Evolutionary conservation across 208 protist genomes (phyloP), one percentile per base, ranked within the genome.

Genomic region (Tritrichomonas musculus): DNA sequence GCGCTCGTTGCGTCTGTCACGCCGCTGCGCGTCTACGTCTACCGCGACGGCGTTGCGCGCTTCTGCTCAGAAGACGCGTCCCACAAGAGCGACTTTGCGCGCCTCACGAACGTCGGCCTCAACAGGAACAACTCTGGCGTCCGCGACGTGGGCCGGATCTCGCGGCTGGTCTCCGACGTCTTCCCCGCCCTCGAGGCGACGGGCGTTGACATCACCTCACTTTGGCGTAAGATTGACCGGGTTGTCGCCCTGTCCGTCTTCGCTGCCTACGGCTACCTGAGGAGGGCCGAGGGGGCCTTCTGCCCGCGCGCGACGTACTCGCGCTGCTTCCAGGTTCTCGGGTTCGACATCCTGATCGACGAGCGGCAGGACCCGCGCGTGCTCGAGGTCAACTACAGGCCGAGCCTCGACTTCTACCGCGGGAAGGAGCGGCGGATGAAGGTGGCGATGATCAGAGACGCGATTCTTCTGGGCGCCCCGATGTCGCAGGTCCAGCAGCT

Each of bases 321-420:
- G 25, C 41, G 77, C 11, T 88, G 77, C 39, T 88, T 88, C n/a
- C 77, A 88, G 57, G 57, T 88, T 39, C 39, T 88, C 4, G 77
- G 77, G 9, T 88, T 88, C 57, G 77, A 88, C 57, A 88, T 88
- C 39, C 57, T 88, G 27, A n/a, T 88, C 0, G 77, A 88, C 17
- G 3, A n/a, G 25, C 27, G 57, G 5, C 9, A 39, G 33, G 13
- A 88, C 0, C 77, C 77, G 22, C 47, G 57, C 22, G 77, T 88
- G 0, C 25, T 88, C 20, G 77, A 88, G 57, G 47, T 88, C 1
- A 88, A 88, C n/a, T 88, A 88, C n/a, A 88, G 77, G 39, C 77
- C 77, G 57, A 57, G 27, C 4, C 27, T 88, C 0, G 47, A 88
- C 2, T 88, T 47, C 17, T 47, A 88, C 30, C 41, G 77, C 20